Conservation (phyloP, 2,329 filamentous ascomycete genomes). For the Fusarium lyarnte region DNA sequence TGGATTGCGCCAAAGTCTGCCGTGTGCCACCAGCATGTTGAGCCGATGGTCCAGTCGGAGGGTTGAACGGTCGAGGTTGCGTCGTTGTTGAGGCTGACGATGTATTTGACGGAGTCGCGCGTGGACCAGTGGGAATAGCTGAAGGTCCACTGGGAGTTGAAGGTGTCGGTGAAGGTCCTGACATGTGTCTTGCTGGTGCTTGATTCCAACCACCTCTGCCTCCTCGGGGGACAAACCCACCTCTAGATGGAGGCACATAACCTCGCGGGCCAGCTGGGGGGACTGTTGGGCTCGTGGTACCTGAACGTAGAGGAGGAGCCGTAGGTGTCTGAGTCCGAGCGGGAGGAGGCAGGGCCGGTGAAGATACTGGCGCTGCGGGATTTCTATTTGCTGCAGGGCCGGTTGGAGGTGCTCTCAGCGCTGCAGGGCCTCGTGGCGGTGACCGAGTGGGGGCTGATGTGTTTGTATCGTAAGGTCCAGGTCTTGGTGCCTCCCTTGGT, state of each 20-base stretch:
- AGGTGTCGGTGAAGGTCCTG: constrained; percentile 51
- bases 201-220: constrained; percentile 58
- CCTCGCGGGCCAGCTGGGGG: constrained; percentile 66
- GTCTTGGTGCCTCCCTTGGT: constrained; percentile 43
- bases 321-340: constrained; percentile 49
- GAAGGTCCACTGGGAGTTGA: constrained; percentile 53
- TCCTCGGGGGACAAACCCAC: constrained; percentile 57
- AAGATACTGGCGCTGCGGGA: constrained; percentile 50
- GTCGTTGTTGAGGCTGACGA: constrained; percentile 52
- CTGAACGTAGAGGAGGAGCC: constrained; percentile 48
- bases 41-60: constrained; percentile 64
- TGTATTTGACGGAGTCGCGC: constrained; percentile 47
- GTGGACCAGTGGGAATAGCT: constrained; percentile 60
- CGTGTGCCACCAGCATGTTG: constrained; percentile 50
- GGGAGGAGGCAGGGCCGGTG: constrained; percentile 47
- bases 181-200: constrained; percentile 46
- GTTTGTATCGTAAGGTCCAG: constrained; percentile 43
- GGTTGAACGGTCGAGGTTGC: constrained; percentile 62
- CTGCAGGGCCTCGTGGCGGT: constrained; percentile 65
- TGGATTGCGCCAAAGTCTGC: constrained; percentile 61
- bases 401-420: constrained; percentile 61
- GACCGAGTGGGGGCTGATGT: constrained; percentile 50
- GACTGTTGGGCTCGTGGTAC: constrained; percentile 57
- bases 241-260: constrained; percentile 58
- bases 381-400: constrained; percentile 53